These are phyloP conservation scores for Fusarium napiforme DNA, from an alignment of 2,329 filamentous ascomycete genomes.

Conservation along the genomic window DNA sequence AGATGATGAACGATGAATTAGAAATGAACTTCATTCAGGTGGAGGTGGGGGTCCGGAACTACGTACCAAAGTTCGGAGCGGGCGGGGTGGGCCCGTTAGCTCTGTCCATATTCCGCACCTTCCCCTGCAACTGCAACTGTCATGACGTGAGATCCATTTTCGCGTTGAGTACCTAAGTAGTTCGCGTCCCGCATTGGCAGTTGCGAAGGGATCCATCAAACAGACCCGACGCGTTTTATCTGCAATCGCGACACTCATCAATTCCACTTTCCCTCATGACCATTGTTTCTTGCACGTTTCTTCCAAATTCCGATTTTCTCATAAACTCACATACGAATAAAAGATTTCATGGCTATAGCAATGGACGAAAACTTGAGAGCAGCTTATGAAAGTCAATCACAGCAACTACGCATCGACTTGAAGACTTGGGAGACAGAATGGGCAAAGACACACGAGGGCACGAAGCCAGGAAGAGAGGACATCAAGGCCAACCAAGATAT, in stretches of 20 bases:
- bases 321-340: neutral
- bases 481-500: conserved; percentile 80
- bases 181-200: conserved; percentile 35
- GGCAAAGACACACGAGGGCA: conserved; percentile 68
- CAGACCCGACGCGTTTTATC: conserved; percentile 38
- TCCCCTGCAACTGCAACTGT: conserved; percentile 25
- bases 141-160: conserved; percentile 35
- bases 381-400: conserved; percentile 61
- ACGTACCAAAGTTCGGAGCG: neutral
- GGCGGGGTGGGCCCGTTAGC: conserved; percentile 21
- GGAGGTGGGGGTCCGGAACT: neutral
- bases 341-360: neutral
- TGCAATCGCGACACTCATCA: conserved; percentile 31
- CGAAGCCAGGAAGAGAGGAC: conserved; percentile 77
- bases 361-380: conserved; percentile 61
- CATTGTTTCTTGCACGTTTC: neutral
- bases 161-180: conserved; percentile 34
- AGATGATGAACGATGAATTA: conserved; percentile 7
- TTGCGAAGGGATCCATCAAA: neutral
- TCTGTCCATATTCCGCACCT: neutral
- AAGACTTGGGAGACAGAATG: conserved; percentile 81
- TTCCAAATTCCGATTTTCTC: neutral
- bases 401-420: conserved; percentile 72
- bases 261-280: conserved; percentile 15
- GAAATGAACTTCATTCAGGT: conserved; percentile 1